These are phyloP conservation scores for Cicer chorassanicum DNA, from an alignment of 306 rosid genomes.

Conservation along the genomic window DNA sequence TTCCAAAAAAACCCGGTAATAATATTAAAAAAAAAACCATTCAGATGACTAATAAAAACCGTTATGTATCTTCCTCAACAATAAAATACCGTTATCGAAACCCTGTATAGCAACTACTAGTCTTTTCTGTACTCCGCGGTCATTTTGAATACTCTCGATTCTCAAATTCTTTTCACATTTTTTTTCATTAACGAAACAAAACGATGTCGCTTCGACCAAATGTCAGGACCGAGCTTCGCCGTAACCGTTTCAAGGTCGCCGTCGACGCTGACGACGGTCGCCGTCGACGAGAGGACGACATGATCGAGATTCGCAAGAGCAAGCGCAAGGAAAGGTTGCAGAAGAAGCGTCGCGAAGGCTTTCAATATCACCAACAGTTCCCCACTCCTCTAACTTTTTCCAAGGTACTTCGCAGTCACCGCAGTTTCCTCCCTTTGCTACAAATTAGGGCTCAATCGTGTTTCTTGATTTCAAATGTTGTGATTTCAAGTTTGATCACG, in stretches of 20 bases:
- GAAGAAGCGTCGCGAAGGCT: conserved; percentile 90
- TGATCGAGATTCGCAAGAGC: conserved; percentile 88
- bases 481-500: conserved; percentile 14
- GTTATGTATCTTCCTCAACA: no score
- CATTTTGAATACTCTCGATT: background rate
- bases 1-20: no score
- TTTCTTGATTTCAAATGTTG: background rate
- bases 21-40: no score
- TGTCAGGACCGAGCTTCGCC: conserved; percentile 78
- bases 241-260: conserved; percentile 82
- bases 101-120: background rate
- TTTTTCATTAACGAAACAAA: background rate
- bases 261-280: conserved; percentile 88
- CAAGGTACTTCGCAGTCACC: conserved; percentile 46
- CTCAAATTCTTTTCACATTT: conserved; percentile 25
- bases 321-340: conserved; percentile 81
- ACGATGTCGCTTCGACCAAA: conserved; percentile 79
- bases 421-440: background rate
- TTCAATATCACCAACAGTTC: conserved; percentile 63
- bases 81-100: no score
- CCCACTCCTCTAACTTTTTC: conserved; percentile 33
- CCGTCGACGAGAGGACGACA: conserved; percentile 77
- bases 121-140: conserved; percentile 35
- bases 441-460: conserved; percentile 42
- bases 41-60: no score